These are phyloP conservation scores for Colletotrichum sansevieriae DNA, from an alignment of 2,329 filamentous ascomycete genomes.

Conservation along the genomic window DNA sequence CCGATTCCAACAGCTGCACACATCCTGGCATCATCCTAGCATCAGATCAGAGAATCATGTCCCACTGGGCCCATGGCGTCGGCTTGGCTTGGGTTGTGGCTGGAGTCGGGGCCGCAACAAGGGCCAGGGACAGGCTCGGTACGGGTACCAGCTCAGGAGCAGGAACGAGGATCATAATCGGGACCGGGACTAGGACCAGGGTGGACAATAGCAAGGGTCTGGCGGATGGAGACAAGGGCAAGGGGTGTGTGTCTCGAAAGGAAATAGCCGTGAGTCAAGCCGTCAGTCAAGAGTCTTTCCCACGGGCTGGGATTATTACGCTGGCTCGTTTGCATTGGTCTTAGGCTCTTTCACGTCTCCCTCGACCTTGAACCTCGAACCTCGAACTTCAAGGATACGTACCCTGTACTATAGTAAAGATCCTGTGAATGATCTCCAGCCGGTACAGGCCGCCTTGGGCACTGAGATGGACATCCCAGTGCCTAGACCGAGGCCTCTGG, in stretches of 20 bases:
- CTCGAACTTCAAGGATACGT: background rate
- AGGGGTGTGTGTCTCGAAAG: conserved; percentile 27
- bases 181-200: conserved; percentile 16
- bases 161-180: conserved; percentile 24
- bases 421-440: background rate
- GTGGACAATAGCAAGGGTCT: conserved; percentile 8
- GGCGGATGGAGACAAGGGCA: background rate
- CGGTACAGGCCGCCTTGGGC: background rate
- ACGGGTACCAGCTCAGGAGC: background rate
- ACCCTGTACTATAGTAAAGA: background rate
- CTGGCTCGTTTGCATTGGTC: conserved; percentile 9
- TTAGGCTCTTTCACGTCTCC: background rate
- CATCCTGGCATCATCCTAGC: conserved; percentile 40
- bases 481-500: conserved; percentile 18
- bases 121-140: conserved; percentile 25
- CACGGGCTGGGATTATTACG: conserved; percentile 3
- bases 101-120: conserved; percentile 24
- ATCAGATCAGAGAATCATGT: conserved; percentile 40
- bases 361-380: too few relatives aligned
- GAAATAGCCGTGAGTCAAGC: conserved; percentile 29
- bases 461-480: background rate
- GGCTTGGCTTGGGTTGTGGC: conserved; percentile 38
- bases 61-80: conserved; percentile 31
- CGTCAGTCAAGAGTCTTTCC: conserved; percentile 30
- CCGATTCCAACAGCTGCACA: conserved; percentile 33